Conservation (phyloP, 2,329 filamentous ascomycete genomes). For the Leptographium galeiforme region DNA sequence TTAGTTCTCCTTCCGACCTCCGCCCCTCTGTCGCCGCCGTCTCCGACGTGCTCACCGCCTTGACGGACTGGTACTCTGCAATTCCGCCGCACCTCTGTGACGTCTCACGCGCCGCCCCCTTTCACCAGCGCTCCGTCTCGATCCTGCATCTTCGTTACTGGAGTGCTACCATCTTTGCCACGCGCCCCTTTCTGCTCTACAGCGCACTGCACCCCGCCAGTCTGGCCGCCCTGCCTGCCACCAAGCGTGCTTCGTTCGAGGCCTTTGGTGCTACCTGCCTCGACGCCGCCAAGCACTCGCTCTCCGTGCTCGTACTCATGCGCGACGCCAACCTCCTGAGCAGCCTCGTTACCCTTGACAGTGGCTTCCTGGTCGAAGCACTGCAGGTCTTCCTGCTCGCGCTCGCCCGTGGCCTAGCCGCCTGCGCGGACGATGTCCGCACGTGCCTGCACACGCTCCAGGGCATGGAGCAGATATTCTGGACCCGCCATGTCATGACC, state of each 20-base stretch:
- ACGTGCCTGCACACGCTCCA: conserved; percentile 12
- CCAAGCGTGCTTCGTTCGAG: conserved; percentile 13
- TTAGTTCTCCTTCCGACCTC: background rate
- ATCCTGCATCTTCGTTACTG: conserved; percentile 15
- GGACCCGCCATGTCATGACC: conserved; percentile 13
- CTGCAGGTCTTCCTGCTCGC: conserved; percentile 16
- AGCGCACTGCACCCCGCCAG: conserved; percentile 8
- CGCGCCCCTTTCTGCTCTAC: conserved; percentile 21
- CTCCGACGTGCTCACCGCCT: conserved; percentile 8
- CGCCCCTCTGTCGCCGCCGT: conserved; percentile 10
- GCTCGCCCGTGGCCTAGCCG: conserved; percentile 1
- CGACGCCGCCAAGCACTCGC: conserved; percentile 12
- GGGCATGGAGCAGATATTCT: conserved; percentile 16
- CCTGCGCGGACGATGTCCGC: conserved; percentile 7
- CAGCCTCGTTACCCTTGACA: conserved; percentile 14
- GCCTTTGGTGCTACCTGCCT: conserved; percentile 12
- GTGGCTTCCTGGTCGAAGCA: conserved; percentile 12
- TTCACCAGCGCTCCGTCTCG: conserved; percentile 14
- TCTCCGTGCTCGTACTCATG: conserved; percentile 12
- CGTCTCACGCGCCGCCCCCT: conserved; percentile 10
- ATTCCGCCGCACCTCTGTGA: conserved; percentile 15
- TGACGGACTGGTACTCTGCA: conserved; percentile 12
- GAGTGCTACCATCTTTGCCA: conserved; percentile 12
- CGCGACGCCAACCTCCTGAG: conserved; percentile 11
- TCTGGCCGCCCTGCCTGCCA: conserved; percentile 3